Evolutionary conservation across 441 rosid species (phyloP).

Genomic region (Mallotus repandus): DNA sequence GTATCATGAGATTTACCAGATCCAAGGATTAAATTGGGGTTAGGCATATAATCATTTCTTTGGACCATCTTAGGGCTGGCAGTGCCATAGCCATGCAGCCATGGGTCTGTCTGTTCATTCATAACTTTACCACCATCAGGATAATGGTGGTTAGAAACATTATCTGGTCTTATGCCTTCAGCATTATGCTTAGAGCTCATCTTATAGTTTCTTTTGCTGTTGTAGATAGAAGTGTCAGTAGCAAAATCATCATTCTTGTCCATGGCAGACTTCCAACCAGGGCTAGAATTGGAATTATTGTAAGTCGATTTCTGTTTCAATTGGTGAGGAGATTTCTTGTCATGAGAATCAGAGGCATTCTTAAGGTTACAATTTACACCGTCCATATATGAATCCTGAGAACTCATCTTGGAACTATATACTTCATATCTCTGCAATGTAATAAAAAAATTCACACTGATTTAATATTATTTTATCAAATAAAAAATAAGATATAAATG

Average conservation of each 20-base stretch:
- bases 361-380: slow-evolving; percentile 34
- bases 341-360: slow-evolving; percentile 45
- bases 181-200: slow-evolving; percentile 42
- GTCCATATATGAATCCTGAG: slow-evolving; percentile 43
- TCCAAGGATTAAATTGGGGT: slow-evolving; percentile 37
- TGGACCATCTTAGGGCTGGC: slow-evolving; percentile 32
- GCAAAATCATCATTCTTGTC: slow-evolving; percentile 40
- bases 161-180: slow-evolving; percentile 48
- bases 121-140: slow-evolving; percentile 28
- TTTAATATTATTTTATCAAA: background rate
- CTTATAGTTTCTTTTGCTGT: slow-evolving; percentile 35
- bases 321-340: slow-evolving; percentile 39
- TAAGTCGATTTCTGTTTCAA: slow-evolving; percentile 41
- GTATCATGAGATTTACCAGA: slow-evolving; percentile 39
- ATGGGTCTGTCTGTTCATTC: slow-evolving; percentile 32
- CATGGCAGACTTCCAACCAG: slow-evolving; percentile 37
- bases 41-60: slow-evolving; percentile 38
- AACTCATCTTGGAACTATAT: slow-evolving; percentile 37
- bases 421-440: slow-evolving; percentile 48
- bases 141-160: slow-evolving; percentile 33
- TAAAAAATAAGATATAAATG: background rate
- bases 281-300: slow-evolving; percentile 33
- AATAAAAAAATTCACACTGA: slow-evolving; percentile 5
- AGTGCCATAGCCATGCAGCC: slow-evolving; percentile 34
- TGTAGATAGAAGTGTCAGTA: slow-evolving; percentile 37